A percentile compares a stretch with the other conserved stretches of the same genome.
These are phyloP conservation scores for Boletus rubescentipes DNA, from an alignment of 768 basidiomycete genomes.

Conservation along the genomic window DNA sequence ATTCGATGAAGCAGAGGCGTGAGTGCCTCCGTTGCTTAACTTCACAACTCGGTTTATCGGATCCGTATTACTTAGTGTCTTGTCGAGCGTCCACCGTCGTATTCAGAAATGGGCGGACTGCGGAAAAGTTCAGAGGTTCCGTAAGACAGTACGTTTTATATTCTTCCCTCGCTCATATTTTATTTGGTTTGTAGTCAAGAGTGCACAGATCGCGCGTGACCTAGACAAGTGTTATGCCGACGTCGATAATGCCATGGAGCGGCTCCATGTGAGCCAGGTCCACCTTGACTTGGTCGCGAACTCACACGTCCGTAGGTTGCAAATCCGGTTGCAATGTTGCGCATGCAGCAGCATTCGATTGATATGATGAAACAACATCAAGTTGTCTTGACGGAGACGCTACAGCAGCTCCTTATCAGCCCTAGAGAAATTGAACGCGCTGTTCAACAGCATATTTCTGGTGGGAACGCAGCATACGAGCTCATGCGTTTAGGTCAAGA, in stretches of 20 bases:
- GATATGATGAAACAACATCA: constrained; percentile 29
- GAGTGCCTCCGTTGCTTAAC: constrained; percentile 15
- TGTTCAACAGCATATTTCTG: constrained; percentile 39
- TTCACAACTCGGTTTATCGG: not conserved
- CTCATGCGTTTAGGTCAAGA: constrained; percentile 57
- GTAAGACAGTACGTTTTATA: constrained; percentile 29
- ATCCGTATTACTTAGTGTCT: constrained; percentile 36
- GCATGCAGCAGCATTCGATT: constrained; percentile 30
- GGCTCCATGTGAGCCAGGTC: constrained; percentile 40
- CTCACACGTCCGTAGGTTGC: constrained; percentile 19
- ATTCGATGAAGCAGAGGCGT: constrained; percentile 47
- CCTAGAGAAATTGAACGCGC: constrained; percentile 38
- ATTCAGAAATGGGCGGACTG: constrained; percentile 41
- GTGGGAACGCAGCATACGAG: constrained; percentile 40
- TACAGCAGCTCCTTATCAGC: constrained; percentile 40
- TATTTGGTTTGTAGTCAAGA: constrained; percentile 37
- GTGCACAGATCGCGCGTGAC: constrained; percentile 44
- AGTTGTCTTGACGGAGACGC: constrained; percentile 36
- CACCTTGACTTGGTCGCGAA: not conserved
- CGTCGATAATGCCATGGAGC: constrained; percentile 40
- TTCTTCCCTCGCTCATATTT: constrained; percentile 3
- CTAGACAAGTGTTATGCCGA: constrained; percentile 45
- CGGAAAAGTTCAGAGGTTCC: constrained; percentile 36
- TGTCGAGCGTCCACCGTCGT: constrained; percentile 40
- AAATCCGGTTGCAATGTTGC: constrained; percentile 22